These are phyloP conservation scores for Chytriomyces confervae DNA, from an alignment of 192 early-diverging fungal genomes.

Conservation along the genomic window DNA sequence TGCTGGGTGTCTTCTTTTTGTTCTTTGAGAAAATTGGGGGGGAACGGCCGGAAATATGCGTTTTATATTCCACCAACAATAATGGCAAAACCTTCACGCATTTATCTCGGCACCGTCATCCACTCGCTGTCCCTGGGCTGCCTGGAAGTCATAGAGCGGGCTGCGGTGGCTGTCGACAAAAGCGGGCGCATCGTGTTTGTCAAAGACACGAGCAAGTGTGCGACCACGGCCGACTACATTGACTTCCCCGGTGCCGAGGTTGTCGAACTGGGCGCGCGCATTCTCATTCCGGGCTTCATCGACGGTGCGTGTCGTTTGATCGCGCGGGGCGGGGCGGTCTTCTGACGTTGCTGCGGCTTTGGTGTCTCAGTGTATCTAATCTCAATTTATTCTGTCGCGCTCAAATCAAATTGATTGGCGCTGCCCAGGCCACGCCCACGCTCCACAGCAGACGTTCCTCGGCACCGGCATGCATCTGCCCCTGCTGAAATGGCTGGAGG, in stretches of 20 bases:
- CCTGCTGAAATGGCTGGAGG: conserved; percentile 84
- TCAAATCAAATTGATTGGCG: conserved; percentile 87
- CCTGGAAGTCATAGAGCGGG: conserved; percentile 71
- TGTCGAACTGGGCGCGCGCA: neutral
- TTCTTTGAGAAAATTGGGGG: no score
- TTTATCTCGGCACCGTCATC: conserved; percentile 62
- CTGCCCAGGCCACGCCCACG: conserved; percentile 82
- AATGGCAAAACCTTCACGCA: neutral
- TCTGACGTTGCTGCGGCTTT: neutral
- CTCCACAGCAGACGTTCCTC: conserved; percentile 87
- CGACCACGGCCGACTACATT: neutral
- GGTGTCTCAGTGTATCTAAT: neutral
- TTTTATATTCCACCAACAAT: no score
- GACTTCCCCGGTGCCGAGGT: neutral
- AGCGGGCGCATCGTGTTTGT: conserved; percentile 74
- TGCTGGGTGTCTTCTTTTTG: no score
- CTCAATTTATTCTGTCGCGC: conserved; percentile 56
- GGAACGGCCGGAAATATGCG: no score
- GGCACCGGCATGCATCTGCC: conserved; percentile 91
- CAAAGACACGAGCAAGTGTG: conserved; percentile 11
- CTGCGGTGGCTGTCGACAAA: conserved; percentile 66
- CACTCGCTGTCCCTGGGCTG: conserved; percentile 68
- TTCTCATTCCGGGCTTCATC: conserved; percentile 27
- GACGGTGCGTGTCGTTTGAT: conserved; percentile 18
- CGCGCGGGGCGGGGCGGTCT: neutral